Base-by-base conservation (phyloP, 2,329 filamentous ascomycete genomes). In the Orbilia javanica region DNA sequence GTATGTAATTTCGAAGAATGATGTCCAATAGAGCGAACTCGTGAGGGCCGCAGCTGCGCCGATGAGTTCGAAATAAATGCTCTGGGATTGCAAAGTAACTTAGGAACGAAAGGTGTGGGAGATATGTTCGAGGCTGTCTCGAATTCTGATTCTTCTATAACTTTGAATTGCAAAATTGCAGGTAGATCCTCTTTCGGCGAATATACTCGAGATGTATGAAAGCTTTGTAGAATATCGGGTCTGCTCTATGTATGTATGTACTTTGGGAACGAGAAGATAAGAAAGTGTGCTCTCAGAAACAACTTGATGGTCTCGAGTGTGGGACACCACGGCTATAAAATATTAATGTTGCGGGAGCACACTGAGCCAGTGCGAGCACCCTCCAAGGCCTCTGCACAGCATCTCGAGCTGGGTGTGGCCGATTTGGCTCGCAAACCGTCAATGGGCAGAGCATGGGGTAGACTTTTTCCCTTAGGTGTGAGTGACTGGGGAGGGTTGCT, bases 391-490 rank as follows among this genome's bases (percentile, higher is more conserved):
- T 44, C 42, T 44, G 42, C 42, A 65, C 39, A 70, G 66, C 65
- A 63, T 65, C 34, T 69, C 44, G 53, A 74, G 63, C 57, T 73
- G 68, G 68, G 68, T 64, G 68, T 63, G 70, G 53, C 63, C 70
- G 63, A 68, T 55, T 74, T 66, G 66, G 10, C 70, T 36, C 67
- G 27, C 48, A 46, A 50, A 63, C 50, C 53, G 34, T 66, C 73
- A 77, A 70, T 77, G 73, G 71, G 66, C 27, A 76, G 68, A 53
- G 68, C 73, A 70, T 70, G 73, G 73, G 73, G 72, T 50, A 13
- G 27, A 31, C 31, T 52, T 75, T 73, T 73, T 50, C 69, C 69
- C 50, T 64, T 39, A 60, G 71, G 72, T 70, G 73, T 71, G 64
- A 64, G 69, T 66, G 73, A 77, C 73, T 70, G 66, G 73, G 71